Base-by-base conservation (phyloP, 345 rosid species). In the Lumnitzera littorea region DNA sequence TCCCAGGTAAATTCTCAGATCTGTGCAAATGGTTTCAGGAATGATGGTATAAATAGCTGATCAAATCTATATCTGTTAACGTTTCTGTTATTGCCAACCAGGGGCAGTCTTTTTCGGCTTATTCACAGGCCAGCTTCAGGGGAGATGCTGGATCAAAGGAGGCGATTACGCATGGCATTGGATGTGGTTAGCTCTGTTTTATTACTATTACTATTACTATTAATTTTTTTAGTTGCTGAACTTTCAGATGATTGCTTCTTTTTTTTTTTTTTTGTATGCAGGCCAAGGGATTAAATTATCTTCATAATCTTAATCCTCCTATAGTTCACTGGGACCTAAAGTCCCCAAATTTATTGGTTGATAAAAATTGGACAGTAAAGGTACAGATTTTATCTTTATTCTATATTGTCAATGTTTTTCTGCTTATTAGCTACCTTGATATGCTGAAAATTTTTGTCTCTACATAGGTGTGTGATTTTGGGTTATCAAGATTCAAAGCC, bases 281-380 rank as follows among this genome's bases (percentile, higher is more conserved):
- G 98, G 98, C 98, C 23, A 92, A 89, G 77, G 98, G 98, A 31
- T 72, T 92, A 70, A 92, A 92, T 75, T 92, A 92, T 79, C 86
- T 92, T 62, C 98, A 89, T 68, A 79, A 94, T 76, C 87, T 92
- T 48, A 80, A 64, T 53, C 98, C 98, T 60, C 94, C 98, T 24
- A 78, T 92, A 47, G 90, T 92, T 68, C 98, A 92, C 64, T 92
- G 98, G 98, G 98, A 92, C 81, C 84, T 92, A 29, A 92, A 92
- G 68, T 77, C 98, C 48, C 98, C 98, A 60, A 92, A 92, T 82
- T 64, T 92, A 62, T 71, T 92, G 82, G 98, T 89, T 55, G 98
- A 92, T 78, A 92, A 81, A 73, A 92, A 89, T 64, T 92, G 96
- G 98, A 85, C 91, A 0, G 91, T 92, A 6, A 92, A 92, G 96